Evolutionary conservation across 2,329 filamentous ascomycete species (phyloP).

Genomic region (Claviceps digitariae): DNA sequence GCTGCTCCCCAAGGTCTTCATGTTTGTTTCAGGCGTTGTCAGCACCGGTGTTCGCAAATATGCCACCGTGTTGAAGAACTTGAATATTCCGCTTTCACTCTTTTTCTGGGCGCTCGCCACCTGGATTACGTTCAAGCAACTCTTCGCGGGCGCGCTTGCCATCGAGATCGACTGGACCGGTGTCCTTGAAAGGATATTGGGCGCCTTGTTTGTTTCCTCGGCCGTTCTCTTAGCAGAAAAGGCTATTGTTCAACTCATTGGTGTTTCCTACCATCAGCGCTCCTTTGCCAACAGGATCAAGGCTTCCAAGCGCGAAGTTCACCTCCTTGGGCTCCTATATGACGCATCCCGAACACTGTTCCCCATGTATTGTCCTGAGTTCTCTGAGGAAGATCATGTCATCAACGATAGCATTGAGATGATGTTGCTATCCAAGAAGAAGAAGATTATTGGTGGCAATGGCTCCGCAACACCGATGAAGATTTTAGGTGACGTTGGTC

Average conservation of each 20-base stretch:
- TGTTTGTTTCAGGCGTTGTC: slow-evolving; percentile 56
- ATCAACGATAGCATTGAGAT: slow-evolving; percentile 77
- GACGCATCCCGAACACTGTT: slow-evolving; percentile 82
- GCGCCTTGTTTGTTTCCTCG: slow-evolving; percentile 52
- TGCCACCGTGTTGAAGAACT: slow-evolving; percentile 46
- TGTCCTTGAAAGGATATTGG: slow-evolving; percentile 51
- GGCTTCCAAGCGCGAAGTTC: slow-evolving; percentile 76
- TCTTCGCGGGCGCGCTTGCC: slow-evolving; percentile 26
- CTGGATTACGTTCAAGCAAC: slow-evolving; percentile 47
- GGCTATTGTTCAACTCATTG: slow-evolving; percentile 67
- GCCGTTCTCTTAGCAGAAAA: slow-evolving; percentile 66
- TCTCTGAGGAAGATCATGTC: slow-evolving; percentile 79
- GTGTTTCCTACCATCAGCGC: slow-evolving; percentile 72
- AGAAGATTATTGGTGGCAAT: slow-evolving; percentile 23
- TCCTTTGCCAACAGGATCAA: slow-evolving; percentile 76
- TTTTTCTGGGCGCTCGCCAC: slow-evolving; percentile 55
- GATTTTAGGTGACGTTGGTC: slow-evolving; percentile 62
- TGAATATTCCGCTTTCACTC: slow-evolving; percentile 53
- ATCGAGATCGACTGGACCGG: slow-evolving; percentile 36
- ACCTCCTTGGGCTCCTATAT: slow-evolving; percentile 71
- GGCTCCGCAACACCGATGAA: slow-evolving; percentile 66
- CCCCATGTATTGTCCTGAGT: slow-evolving; percentile 83
- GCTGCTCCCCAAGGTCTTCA: slow-evolving; percentile 46
- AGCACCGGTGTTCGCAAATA: slow-evolving; percentile 60
- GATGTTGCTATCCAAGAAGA: slow-evolving; percentile 43